Evolutionary conservation across 225 moss, liverwort and hornwort species (phyloP).

Genomic region (Pseudisothecium myosuroides): DNA sequence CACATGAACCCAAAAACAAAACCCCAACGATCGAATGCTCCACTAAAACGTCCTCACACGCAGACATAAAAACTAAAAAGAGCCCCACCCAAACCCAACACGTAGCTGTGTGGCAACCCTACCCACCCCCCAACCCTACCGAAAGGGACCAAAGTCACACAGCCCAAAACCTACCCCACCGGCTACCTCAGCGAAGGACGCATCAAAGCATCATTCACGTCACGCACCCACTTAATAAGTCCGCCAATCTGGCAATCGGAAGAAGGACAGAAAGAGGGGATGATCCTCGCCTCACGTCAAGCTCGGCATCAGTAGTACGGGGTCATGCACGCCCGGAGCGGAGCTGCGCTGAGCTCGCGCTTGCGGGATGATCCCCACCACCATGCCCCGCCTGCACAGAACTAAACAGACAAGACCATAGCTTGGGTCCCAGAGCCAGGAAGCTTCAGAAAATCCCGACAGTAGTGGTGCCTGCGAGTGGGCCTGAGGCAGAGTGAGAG

Average conservation of each 20-base stretch:
- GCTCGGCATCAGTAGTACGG: not conserved
- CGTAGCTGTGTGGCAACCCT: not conserved
- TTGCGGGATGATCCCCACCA: not conserved
- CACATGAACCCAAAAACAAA: not conserved
- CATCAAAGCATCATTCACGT: not conserved
- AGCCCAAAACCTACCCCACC: not conserved
- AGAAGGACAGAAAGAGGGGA: not conserved
- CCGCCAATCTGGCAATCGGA: not conserved
- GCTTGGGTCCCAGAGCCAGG: not conserved
- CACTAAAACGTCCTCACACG: not conserved
- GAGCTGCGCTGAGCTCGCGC: not conserved
- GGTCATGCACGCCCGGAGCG: not conserved
- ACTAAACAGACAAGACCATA: not conserved
- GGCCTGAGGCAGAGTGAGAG: not conserved
- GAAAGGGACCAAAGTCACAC: not conserved
- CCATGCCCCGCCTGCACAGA: not conserved
- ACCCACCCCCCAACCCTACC: not conserved
- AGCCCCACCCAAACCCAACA: not conserved
- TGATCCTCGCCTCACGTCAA: not conserved
- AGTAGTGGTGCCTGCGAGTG: not conserved
- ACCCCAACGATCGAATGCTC: not conserved
- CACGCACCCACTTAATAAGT: not conserved
- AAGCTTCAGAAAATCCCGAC: slow-evolving; percentile 2
- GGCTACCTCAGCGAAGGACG: not conserved
- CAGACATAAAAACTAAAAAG: not conserved